A percentile compares a stretch with the other conserved stretches of the same genome.
Evolutionary conservation across 2,329 filamentous ascomycete genomes (phyloP).

Genomic region (Diaporthe longicolla): DNA sequence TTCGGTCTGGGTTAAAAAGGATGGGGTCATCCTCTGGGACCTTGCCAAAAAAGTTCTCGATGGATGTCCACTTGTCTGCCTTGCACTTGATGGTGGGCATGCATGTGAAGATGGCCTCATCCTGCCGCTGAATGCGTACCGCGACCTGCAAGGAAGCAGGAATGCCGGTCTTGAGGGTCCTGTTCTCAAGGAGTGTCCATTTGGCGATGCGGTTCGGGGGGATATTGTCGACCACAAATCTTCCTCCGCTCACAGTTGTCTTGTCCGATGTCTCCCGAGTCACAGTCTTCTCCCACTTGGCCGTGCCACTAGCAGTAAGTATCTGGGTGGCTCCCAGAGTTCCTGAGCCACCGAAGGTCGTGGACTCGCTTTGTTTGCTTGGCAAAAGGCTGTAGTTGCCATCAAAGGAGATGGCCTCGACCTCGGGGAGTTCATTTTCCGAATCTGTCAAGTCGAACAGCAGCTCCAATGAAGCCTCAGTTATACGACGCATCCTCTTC

Average conservation of each 20-base stretch:
- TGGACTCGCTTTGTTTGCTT: conserved; percentile 15
- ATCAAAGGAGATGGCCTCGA: conserved; percentile 21
- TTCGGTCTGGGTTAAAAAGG: conserved; percentile 42
- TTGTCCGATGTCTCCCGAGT: conserved; percentile 42
- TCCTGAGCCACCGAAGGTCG: neutral
- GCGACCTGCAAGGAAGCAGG: conserved; percentile 45
- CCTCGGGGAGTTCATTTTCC: conserved; percentile 18
- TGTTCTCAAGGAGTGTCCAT: conserved; percentile 49
- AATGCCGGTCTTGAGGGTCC: conserved; percentile 45
- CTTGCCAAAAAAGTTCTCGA: conserved; percentile 47
- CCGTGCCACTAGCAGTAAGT: neutral
- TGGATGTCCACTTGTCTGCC: conserved; percentile 45
- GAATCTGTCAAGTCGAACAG: conserved; percentile 42
- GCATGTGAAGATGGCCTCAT: conserved; percentile 49
- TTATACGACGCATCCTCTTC: conserved; percentile 46
- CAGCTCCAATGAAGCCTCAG: conserved; percentile 45
- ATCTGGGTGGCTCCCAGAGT: conserved; percentile 6
- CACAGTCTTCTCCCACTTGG: conserved; percentile 41
- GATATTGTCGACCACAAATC: conserved; percentile 43
- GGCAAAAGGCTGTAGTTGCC: conserved; percentile 19
- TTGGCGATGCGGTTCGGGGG: conserved; percentile 45
- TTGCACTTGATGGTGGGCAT: conserved; percentile 48
- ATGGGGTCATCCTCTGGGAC: conserved; percentile 44
- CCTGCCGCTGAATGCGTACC: conserved; percentile 46
- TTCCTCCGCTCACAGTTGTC: conserved; percentile 45